Evolutionary conservation across 805 yeast species (phyloP), one percentile per base, ranked within the genome.

Genomic region (Diddensiella santjacobensis): DNA sequence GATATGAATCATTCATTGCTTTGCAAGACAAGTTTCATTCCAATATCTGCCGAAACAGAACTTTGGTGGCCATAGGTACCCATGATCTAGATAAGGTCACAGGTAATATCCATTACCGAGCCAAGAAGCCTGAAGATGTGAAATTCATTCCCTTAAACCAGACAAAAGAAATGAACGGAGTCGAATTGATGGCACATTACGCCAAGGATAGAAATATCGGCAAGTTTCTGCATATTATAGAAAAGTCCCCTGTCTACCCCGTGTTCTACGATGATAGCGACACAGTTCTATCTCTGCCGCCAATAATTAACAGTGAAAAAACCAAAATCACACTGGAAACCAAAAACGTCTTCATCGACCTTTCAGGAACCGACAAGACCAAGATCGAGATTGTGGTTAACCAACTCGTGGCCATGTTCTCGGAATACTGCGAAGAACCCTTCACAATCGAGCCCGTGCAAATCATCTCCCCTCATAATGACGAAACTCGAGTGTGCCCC

Each of bases 61-160:
- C 96, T 29, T 78, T 93, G 59, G 99, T 93, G 48, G 98, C 99
- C 44, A 89, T 91, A 77, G 99, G 99, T 61, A 93, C 99, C 46
- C 99, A 93, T 64, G 98, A 93, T 69, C 75, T 84, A 53, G 95
- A 87, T 66, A 79, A 84, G 42, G 71, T 91, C 57, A 66, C 77
- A 35, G 85, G 87, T 22, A 48, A 52, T 24, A 88, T 93, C 72
- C 79, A 87, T 47, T 93, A 88, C 73, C 87, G 84, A 64, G 97
- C 93, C 38, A 71, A 85, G 56, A 73, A 80, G 47, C 96, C 96
- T 50, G 71, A 77, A 56, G 89, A 86, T 40, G 74, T 93, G 66
- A 74, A 78, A 53, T 90, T 66, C 55, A 56, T 48, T 3, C 75
- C 76, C 15, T 62, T 71, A 42, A 71, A 71, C 59, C 74, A 71